A percentile compares a stretch with the other conserved stretches of the same genome.
Conservation (phyloP, 768 basidiomycete genomes). For the Rhodocollybia butyracea region DNA sequence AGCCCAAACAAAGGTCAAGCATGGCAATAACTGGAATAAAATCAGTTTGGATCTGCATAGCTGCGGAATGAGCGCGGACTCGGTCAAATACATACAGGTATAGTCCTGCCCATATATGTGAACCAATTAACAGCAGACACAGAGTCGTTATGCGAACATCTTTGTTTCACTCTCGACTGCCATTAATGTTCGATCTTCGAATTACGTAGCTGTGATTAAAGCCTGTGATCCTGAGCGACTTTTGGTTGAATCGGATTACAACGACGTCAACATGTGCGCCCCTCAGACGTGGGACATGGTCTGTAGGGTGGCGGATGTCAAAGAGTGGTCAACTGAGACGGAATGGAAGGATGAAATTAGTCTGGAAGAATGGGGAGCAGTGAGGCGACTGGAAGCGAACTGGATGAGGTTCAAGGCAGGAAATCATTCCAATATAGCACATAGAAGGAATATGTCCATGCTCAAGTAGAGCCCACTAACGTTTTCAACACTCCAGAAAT, state of each 20-base stretch:
- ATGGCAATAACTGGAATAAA: slow-evolving; percentile 53
- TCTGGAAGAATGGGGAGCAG: slow-evolving; percentile 52
- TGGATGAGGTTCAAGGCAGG: slow-evolving; percentile 62
- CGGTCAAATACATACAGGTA: slow-evolving; percentile 75
- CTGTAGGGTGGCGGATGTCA: slow-evolving; percentile 65
- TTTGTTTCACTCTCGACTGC: slow-evolving; percentile 87
- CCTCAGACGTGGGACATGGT: slow-evolving; percentile 77
- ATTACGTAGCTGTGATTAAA: slow-evolving; percentile 61
- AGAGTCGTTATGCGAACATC: slow-evolving; percentile 72
- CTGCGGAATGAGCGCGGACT: slow-evolving; percentile 79
- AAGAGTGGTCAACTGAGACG: slow-evolving; percentile 72
- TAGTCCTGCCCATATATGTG: not conserved
- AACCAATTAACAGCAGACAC: slow-evolving; percentile 1
- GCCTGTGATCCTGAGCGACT: slow-evolving; percentile 64
- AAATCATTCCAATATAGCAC: slow-evolving; percentile 33
- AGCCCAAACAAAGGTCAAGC: slow-evolving; percentile 50
- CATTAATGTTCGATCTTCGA: slow-evolving; percentile 73
- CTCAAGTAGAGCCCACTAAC: too few relatives aligned
- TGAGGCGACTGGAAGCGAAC: slow-evolving; percentile 65
- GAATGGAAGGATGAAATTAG: slow-evolving; percentile 42
- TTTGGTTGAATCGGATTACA: slow-evolving; percentile 84
- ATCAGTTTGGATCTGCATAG: slow-evolving; percentile 91
- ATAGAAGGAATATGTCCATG: slow-evolving; percentile 10
- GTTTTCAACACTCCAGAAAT: too few relatives aligned
- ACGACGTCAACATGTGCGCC: slow-evolving; percentile 58